Evolutionary conservation across 2,329 filamentous ascomycete species (phyloP).

Genomic region (Alternaria sp.): DNA sequence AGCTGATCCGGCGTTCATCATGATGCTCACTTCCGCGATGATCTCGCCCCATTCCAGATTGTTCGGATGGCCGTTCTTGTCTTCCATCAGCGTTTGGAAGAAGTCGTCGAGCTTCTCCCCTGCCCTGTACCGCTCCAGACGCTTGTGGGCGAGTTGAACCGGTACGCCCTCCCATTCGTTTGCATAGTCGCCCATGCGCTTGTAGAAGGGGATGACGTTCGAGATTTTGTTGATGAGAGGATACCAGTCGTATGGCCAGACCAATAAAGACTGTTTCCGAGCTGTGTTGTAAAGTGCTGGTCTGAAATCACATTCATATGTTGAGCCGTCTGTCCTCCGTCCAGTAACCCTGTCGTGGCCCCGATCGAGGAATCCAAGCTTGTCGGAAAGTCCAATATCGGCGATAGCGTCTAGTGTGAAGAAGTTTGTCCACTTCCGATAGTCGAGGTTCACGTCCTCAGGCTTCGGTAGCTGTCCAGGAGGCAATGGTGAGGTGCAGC

Average conservation of each 20-base stretch:
- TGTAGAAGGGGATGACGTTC: constrained; percentile 56
- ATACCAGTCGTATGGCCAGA: constrained; percentile 62
- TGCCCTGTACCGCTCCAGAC: constrained; percentile 54
- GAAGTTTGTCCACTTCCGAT: constrained; percentile 61
- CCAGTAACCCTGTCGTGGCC: constrained; percentile 56
- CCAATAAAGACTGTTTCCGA: constrained; percentile 57
- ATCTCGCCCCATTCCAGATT: constrained; percentile 65
- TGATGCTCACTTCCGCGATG: constrained; percentile 62
- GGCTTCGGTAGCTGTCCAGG: constrained; percentile 30
- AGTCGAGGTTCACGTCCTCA: constrained; percentile 57
- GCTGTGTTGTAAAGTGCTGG: constrained; percentile 58
- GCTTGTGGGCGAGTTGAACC: constrained; percentile 53
- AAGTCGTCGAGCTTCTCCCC: constrained; percentile 67
- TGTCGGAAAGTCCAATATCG: constrained; percentile 61
- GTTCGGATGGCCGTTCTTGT: constrained; percentile 53
- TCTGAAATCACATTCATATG: constrained; percentile 56
- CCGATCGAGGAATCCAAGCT: constrained; percentile 59
- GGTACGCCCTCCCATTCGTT: constrained; percentile 58
- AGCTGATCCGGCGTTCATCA: constrained; percentile 58
- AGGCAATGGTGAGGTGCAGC: constrained; percentile 49
- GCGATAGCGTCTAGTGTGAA: constrained; percentile 65
- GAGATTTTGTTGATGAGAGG: constrained; percentile 55
- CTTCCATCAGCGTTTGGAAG: constrained; percentile 63
- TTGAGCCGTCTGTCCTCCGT: constrained; percentile 55
- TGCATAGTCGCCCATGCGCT: constrained; percentile 49